Base-by-base conservation (phyloP, 2,329 filamentous ascomycete genomes). In the Dothiorella sarmentorum region DNA sequence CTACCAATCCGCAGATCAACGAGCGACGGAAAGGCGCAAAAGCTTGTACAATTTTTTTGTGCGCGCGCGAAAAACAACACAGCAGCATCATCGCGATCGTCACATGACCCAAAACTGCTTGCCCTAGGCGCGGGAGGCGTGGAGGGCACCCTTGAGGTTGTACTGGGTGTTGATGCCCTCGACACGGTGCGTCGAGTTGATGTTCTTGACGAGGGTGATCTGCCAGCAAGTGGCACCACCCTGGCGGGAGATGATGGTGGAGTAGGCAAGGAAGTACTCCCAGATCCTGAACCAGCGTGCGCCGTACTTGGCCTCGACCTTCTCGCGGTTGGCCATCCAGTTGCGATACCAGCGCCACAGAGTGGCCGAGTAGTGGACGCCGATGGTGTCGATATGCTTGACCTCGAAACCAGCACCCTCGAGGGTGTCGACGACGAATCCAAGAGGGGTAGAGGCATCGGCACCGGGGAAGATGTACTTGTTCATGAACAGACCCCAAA, bases 401-500 rank as follows among this genome's bases (percentile, higher is more conserved):
- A 97, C 80, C 76, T 97, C 94, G 68, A 91, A 95, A 35, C 91
- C 91, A 63, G 89, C 88, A 59, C 83, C 86, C 79, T 99, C 94
- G 18, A 97, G 84, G 71, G 85, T 86, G 75, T 91, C 85, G 67
- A 96, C 81, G 68, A 94, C 90, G 76, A 87, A 94, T 66, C 90
- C 91, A 49, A 99, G 85, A 53, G 94, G 94, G 60, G 91, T 96
- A 42, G 90, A 96, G 55, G 94, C 94, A 72, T 97, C 94, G 53
- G 94, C 94, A 72, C 94, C 94, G 31, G 92, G 94, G 84, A 97
- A 97, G 74, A 97, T 83, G 77, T 97, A 96, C 81, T 96, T 97
- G 87, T 97, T 97, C 91, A 97, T 96, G 84, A 97, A 97, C 45
- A 97, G 83, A 73, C 94, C 94, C 94, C 94, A 97, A 75, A 93